Percentiles rank a stretch among this genome's conserved stretches.
Evolutionary conservation across 129 eudicot genomes (phyloP).

Genomic region (Rutidosis leptorrhynchoides): DNA sequence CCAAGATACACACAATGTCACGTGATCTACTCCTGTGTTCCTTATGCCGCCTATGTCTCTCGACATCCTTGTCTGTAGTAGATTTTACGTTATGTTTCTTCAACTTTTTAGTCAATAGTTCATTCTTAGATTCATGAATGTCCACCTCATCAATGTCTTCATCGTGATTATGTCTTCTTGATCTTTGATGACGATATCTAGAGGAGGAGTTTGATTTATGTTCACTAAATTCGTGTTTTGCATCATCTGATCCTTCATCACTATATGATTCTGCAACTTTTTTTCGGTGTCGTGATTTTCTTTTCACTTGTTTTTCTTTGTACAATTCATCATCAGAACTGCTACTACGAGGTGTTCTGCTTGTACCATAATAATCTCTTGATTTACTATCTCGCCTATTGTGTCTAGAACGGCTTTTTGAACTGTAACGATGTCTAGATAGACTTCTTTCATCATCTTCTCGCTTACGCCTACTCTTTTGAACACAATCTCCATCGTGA

Average conservation of each 20-base stretch:
- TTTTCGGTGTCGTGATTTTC: conserved; percentile 25
- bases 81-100: conserved; percentile 26
- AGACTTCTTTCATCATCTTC: conserved; percentile 25
- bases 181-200: conserved; percentile 22
- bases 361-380: conserved; percentile 17
- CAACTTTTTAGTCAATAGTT: conserved; percentile 1
- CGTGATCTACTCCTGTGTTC: conserved; percentile 23
- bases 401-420: conserved; percentile 31
- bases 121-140: conserved; percentile 16
- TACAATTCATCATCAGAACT: conserved; percentile 33
- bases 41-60: not conserved
- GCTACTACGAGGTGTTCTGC: conserved; percentile 24
- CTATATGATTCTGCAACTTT: conserved; percentile 21
- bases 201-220: conserved; percentile 4
- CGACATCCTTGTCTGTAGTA: not conserved
- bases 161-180: conserved; percentile 19
- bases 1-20: not conserved
- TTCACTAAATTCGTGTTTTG: conserved; percentile 20
- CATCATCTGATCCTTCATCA: conserved; percentile 25
- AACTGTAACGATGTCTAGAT: conserved; percentile 17
- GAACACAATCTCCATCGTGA: conserved; percentile 39
- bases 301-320: conserved; percentile 21
- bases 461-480: conserved; percentile 25
- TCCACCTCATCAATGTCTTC: conserved; percentile 20
- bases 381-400: conserved; percentile 17